Evolutionary conservation across 164 flowering plant species (phyloP), one percentile per base, ranked within the genome.

Genomic region (Vitis rupestris): DNA sequence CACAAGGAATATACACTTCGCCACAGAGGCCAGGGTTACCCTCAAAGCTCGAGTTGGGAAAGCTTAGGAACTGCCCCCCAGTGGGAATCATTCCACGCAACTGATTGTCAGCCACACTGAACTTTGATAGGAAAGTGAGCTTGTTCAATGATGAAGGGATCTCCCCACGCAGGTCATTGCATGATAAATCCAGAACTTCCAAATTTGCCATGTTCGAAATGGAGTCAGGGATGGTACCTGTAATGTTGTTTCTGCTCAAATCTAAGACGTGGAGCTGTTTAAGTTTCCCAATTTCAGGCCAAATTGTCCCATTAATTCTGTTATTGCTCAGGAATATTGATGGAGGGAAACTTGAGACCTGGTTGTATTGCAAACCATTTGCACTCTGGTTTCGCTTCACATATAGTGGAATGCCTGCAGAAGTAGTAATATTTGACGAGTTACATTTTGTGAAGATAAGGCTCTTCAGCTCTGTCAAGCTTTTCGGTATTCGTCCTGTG

Each of bases 11-110:
- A 64, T 62, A 66, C 23, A 69, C 61, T 59, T 51, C 71, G 7
- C 86, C 84, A 72, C 97, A 93, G 52, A 93, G 87, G 53, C 86
- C 90, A 2, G 72, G 78, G 69, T 93, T 93, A 1, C 98, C 98
- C 48, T 88, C 95, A 69, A 85, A 91, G 81, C 93, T 88, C 19
- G 93, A 87, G 80, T 47, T 80, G 1, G 98, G 87, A 70, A 93
- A 93, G 74, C 89, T 83, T 19, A 69, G 68, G 58, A 93, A 89
- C 82, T 91, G 97, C n/a, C 87, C 89, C 8, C 85, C 92, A 1
- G 71, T 69, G 19, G 98, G 98, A 70, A 91, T 85, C 14, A 61
- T 63, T 9, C 98, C 98, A 17, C 69, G 65, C 78, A 91, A 81
- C 74, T 82, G 83, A 78, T 91, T 93, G 75, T 86, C 30, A 27